Percentiles rank a stretch among this genome's conserved stretches.
These are phyloP conservation scores for Colletotrichum sp. DNA, from an alignment of 2,329 filamentous ascomycete genomes.

Conservation along the genomic window DNA sequence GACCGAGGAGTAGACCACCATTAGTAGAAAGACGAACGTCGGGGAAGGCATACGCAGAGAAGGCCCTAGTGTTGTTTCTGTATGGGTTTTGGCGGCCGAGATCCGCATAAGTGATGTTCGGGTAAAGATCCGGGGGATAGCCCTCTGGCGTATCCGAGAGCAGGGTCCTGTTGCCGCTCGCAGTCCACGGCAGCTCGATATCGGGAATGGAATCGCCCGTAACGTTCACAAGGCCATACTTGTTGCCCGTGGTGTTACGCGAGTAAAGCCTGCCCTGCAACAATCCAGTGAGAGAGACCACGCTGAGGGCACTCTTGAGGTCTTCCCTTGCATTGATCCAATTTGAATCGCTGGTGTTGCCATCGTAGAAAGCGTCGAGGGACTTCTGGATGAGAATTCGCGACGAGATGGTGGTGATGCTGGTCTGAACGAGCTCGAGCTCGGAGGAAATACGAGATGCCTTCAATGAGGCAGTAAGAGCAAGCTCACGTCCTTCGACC, in stretches of 20 bases:
- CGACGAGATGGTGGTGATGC: slow-evolving; percentile 74
- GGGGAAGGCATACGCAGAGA: slow-evolving; percentile 54
- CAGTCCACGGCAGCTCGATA: slow-evolving; percentile 65
- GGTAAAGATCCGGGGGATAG: slow-evolving; percentile 76
- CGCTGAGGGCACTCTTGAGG: slow-evolving; percentile 71
- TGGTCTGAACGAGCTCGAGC: slow-evolving; percentile 79
- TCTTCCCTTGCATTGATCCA: slow-evolving; percentile 70
- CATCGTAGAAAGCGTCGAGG: slow-evolving; percentile 55
- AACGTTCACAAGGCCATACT: slow-evolving; percentile 65
- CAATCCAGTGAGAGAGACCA: slow-evolving; percentile 61
- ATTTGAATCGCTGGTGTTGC: slow-evolving; percentile 61
- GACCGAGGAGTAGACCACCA: slow-evolving; percentile 75
- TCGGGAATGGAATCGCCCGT: slow-evolving; percentile 56
- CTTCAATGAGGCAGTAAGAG: slow-evolving; percentile 85
- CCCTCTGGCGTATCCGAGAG: slow-evolving; percentile 70
- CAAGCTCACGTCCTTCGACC: slow-evolving; percentile 66
- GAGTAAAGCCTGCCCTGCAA: slow-evolving; percentile 79
- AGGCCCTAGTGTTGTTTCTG: slow-evolving; percentile 45
- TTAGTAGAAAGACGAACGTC: slow-evolving; percentile 54
- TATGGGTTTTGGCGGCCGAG: slow-evolving; percentile 45
- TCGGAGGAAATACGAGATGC: slow-evolving; percentile 81
- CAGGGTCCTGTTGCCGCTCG: slow-evolving; percentile 62
- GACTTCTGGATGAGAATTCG: slow-evolving; percentile 63
- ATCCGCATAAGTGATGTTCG: slow-evolving; percentile 73
- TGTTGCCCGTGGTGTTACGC: slow-evolving; percentile 64